Evolutionary conservation across 257 asterid species (phyloP), one percentile per base, ranked within the genome.

Genomic region (Catharanthus roseus): DNA sequence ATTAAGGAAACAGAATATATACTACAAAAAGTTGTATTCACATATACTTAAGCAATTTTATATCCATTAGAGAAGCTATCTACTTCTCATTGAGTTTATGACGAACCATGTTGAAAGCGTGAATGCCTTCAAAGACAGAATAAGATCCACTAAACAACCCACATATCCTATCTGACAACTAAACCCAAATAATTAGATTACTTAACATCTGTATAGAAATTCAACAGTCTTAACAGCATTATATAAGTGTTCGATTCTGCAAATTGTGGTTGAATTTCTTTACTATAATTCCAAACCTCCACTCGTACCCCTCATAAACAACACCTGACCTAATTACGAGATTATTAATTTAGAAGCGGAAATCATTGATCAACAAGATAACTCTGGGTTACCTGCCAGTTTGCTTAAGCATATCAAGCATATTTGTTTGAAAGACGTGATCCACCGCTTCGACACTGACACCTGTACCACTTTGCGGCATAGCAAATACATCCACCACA

Each of bases 401-500:
- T 75, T 93, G 98, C 86, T 91, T 93, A 44, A 93, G 96, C 96
- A 93, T 93, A 65, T 93, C 97, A 69, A 93, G 96, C 98, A 93
- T 90, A 82, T 93, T 93, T 47, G 97, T 93, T 84, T 89, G 96
- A 57, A 93, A 93, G 66, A 93, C 96, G 76, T 86, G 98, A 82
- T 93, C 98, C 24, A 89, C 97, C 12, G 97, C 98, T 82, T 93
- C 97, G 69, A 93, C 97, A 80, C 98, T 93, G 58, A 93, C 97
- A 10, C 98, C 97, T 0, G 97, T 93, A 28, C 98, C 98, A 80
- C 98, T 93, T 85, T 93, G 96, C 7, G 98, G 98, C 97, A 93
- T 93, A 15, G 98, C 98, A 28, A 93, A 93, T 65, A 93, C 97
- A 67, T 93, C 96, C 19, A 93, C 98, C 36, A 90, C 96, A 45